Base-by-base conservation (phyloP, 768 basidiomycete species). In the Trametes meyenii region DNA sequence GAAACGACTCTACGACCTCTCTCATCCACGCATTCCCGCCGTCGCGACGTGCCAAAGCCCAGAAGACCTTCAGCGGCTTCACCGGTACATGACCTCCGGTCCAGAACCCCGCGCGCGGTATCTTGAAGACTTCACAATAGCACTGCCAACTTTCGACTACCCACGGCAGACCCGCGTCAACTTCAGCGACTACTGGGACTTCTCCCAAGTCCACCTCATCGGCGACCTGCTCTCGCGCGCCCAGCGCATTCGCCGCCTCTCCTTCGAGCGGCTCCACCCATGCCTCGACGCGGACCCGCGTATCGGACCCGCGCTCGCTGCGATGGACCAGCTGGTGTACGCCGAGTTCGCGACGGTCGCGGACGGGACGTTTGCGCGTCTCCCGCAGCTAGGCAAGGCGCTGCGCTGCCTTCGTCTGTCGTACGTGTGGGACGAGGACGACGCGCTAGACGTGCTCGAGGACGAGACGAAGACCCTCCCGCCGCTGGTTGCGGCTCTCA, bases 401-500 rank as follows among this genome's bases (percentile, higher is more conserved):
- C 56, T 58, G 3, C 56, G 39, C 6, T 12, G 4, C 2, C 56
- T 58, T 1, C 17, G 40, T 10, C 38, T 58, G 8, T 2, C 23
- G 38, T 58, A 58, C 56, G 49, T 49, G 38, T 58, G 56, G 56
- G 38, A 21, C 1, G 48, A 50, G 21, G 56, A 58, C 48, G 56
- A 58, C 24, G 24, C 33, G 36, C 46, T 50, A 11, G 48, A 49
- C 19, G 45, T 17, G 45, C 16, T 38, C 36, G 39, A 36, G n/a
- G 24, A 29, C 42, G 48, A 50, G 56, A 50, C 48, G 38, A 58
- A 58, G 56, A 58, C 56, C 1, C 8, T 49, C 17, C 36, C 48
- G 24, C 23, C 38, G 14, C 48, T 58, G 6, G 8, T 42, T 7
- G 26, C 11, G 21, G 38, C 24, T 5, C 38, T 58, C 35, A n/a